Conservation (phyloP, 495 filamentous ascomycete genomes). For the Rostrohypoxylon terebratum region DNA sequence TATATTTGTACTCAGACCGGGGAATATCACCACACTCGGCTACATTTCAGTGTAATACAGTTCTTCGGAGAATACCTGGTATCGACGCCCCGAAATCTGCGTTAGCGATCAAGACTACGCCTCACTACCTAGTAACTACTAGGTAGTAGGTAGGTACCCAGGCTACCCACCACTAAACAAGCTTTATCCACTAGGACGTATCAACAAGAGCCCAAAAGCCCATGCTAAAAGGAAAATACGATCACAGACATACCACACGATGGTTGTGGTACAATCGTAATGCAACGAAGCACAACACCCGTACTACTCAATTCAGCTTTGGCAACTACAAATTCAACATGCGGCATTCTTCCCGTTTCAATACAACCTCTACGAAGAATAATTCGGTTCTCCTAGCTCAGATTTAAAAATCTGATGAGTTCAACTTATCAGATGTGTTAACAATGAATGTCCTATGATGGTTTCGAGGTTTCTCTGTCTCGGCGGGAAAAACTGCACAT, state of each 20-base stretch:
- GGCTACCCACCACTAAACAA: not conserved
- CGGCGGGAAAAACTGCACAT: not conserved
- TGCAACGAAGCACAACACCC: not conserved
- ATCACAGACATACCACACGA: slow-evolving; percentile 2
- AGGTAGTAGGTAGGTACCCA: too few species aligned
- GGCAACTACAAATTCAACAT: not conserved
- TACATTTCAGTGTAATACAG: slow-evolving; percentile 7
- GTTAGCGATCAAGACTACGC: not conserved
- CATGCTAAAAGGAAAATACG: not conserved
- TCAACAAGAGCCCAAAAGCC: not conserved
- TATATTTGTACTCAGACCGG: slow-evolving; percentile 5
- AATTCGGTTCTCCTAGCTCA: not conserved
- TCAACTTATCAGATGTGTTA: slow-evolving; percentile 9
- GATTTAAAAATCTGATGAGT: slow-evolving; percentile 11
- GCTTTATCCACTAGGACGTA: not conserved
- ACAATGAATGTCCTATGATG: not conserved
- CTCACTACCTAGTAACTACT: too few species aligned
- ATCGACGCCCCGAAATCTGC: slow-evolving; percentile 7
- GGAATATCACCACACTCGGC: slow-evolving; percentile 12
- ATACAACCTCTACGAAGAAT: not conserved
- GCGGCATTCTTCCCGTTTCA: not conserved
- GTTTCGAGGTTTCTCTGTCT: not conserved
- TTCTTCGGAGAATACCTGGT: slow-evolving; percentile 18
- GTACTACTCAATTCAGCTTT: not conserved
- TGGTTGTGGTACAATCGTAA: not conserved